These are phyloP conservation scores for Cavenderia fasciculata DNA, from an alignment of 78 protist genomes.

Conservation along the genomic window DNA sequence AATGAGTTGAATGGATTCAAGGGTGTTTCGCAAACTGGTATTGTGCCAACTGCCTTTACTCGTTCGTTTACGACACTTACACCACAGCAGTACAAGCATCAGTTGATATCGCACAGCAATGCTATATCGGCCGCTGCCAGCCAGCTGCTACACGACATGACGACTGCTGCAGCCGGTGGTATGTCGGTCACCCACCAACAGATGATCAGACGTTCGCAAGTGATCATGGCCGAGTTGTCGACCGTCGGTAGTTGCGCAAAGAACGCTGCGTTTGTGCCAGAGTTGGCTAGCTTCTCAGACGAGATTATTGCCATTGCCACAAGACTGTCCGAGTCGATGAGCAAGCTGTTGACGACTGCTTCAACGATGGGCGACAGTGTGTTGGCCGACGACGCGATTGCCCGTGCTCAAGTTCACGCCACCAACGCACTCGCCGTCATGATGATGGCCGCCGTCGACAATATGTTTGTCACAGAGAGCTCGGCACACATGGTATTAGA, in stretches of 20 bases:
- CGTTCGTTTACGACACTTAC: conserved; percentile 65
- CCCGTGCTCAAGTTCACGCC: conserved; percentile 31
- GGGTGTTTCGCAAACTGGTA: background rate
- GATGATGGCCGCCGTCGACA: conserved; percentile 71
- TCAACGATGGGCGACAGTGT: conserved; percentile 22
- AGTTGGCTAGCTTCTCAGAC: conserved; percentile 63
- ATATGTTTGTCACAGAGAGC: conserved; percentile 43
- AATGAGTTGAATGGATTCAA: conserved; percentile 40
- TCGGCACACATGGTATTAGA: conserved; percentile 16
- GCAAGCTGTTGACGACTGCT: conserved; percentile 3
- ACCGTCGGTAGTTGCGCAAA: conserved; percentile 65
- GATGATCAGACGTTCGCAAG: conserved; percentile 45
- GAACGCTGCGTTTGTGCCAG: conserved; percentile 66
- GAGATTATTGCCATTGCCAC: conserved; percentile 57
- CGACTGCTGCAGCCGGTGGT: conserved; percentile 61
- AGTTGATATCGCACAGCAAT: conserved; percentile 37
- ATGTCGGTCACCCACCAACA: conserved; percentile 52
- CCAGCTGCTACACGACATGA: conserved; percentile 31
- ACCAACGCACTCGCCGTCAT: conserved; percentile 17
- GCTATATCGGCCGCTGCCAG: conserved; percentile 63
- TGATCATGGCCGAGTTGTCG: conserved; percentile 62
- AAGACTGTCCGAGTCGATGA: conserved; percentile 49
- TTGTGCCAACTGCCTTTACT: conserved; percentile 12
- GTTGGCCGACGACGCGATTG: conserved; percentile 14
- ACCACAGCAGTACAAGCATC: conserved; percentile 74